phyloP scores from a whole-genome alignment of 2,329 filamentous ascomycete genomes.

The Ceratocystis harringtonii region DNA sequence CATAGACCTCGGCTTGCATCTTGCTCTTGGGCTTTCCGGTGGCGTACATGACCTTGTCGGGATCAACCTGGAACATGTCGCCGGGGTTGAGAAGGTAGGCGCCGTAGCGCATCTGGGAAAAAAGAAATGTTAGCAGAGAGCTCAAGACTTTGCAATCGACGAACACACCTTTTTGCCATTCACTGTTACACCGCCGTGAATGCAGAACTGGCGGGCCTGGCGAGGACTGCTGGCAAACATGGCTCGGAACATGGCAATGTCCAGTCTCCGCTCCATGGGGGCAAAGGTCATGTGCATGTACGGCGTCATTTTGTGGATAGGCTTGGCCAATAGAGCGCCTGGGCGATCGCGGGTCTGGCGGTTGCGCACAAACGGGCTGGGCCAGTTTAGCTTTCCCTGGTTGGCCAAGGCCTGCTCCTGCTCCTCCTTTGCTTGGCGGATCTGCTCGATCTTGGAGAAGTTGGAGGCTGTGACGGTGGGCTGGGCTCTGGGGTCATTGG shows the following conservation, averaged over 20 bases:
- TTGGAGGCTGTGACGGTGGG: conserved; percentile 20
- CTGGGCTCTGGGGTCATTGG: conserved; percentile 16
- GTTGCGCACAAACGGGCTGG: conserved; percentile 9
- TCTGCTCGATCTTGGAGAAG: conserved; percentile 18
- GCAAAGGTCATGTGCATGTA: conserved; percentile 96
- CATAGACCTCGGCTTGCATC: conserved; percentile 16
- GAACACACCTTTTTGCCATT: conserved; percentile 75
- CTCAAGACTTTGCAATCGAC: not conserved
- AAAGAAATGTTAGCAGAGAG: not conserved
- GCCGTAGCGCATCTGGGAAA: conserved; percentile 66
- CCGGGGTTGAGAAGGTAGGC: conserved; percentile 92
- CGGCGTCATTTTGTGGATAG: conserved; percentile 45
- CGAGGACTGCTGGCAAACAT: conserved; percentile 86
- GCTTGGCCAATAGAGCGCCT: conserved; percentile 24
- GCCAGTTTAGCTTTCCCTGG: conserved; percentile 7
- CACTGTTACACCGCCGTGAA: conserved; percentile 85
- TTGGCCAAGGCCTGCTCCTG: conserved; percentile 12
- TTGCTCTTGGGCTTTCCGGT: conserved; percentile 58
- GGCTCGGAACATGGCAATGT: conserved; percentile 87
- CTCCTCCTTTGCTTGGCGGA: conserved; percentile 14
- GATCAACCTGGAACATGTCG: conserved; percentile 93
- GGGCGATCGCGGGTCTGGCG: conserved; percentile 14
- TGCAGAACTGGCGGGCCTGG: conserved; percentile 85
- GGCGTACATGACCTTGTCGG: conserved; percentile 74
- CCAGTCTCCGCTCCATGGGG: conserved; percentile 75